Evolutionary conservation across 495 filamentous ascomycete species (phyloP).

Genomic region (Penicillium ucsense): DNA sequence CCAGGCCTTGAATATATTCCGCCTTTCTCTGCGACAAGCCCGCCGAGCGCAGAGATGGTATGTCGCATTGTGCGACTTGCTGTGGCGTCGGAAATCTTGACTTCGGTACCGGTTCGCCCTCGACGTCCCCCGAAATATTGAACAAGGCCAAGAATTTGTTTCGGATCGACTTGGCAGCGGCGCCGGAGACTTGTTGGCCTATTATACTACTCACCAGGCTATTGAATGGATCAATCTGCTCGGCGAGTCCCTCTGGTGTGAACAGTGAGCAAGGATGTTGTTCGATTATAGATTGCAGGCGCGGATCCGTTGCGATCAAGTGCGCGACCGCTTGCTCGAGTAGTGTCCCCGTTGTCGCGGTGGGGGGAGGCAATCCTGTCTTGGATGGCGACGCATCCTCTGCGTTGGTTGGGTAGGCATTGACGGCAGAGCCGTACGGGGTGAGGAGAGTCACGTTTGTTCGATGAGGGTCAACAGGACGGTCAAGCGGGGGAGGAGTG

Average conservation of each 20-base stretch:
- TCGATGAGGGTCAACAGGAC: conserved; percentile 51
- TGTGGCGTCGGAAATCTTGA: conserved; percentile 65
- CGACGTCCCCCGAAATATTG: conserved; percentile 18
- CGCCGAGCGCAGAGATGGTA: conserved; percentile 64
- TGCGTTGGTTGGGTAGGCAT: conserved; percentile 41
- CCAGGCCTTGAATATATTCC: conserved; percentile 81
- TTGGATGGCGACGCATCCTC: conserved; percentile 52
- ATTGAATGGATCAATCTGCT: conserved; percentile 80
- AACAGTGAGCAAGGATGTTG: conserved; percentile 69
- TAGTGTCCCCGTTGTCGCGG: conserved; percentile 60
- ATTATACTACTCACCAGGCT: conserved; percentile 79
- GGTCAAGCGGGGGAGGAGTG: conserved; percentile 38
- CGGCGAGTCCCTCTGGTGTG: conserved; percentile 69
- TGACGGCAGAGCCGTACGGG: conserved; percentile 61
- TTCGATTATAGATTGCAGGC: conserved; percentile 63
- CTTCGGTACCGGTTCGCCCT: conserved; percentile 1
- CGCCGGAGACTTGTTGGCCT: conserved; percentile 89
- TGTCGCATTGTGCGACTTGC: conserved; percentile 49
- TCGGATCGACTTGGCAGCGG: conserved; percentile 80
- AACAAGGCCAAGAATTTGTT: conserved; percentile 79
- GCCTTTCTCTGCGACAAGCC: conserved; percentile 89
- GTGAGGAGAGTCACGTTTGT: conserved; percentile 75
- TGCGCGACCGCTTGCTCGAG: conserved; percentile 71
- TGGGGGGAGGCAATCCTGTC: conserved; percentile 33
- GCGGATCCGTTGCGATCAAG: conserved; percentile 64